Conservation (phyloP, 1,284 basidiomycete genomes). For the Moesziomyces sp. region DNA sequence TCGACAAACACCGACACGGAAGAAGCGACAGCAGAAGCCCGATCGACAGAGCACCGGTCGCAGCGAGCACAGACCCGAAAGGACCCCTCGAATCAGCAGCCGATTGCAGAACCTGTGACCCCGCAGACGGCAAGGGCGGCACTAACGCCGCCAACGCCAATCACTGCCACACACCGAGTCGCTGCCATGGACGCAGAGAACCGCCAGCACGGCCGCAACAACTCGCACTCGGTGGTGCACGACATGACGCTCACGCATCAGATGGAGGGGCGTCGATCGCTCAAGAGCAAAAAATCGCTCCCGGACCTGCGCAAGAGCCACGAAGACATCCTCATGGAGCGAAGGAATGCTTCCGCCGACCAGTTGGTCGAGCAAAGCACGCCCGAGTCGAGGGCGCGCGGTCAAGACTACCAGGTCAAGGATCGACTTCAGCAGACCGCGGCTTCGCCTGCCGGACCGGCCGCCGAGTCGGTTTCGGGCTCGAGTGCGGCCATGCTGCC, state of each 20-base stretch:
- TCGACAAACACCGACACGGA: background rate
- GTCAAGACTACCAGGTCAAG: background rate
- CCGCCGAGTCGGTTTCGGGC: background rate
- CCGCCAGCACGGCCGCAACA: constrained; percentile 47
- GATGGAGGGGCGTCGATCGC: constrained; percentile 24
- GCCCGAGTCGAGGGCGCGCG: background rate
- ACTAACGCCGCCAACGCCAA: background rate
- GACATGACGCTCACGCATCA: constrained; percentile 34
- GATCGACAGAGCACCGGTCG: background rate
- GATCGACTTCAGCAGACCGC: background rate
- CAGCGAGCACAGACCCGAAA: background rate
- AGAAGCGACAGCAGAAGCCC: background rate
- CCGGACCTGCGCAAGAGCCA: constrained; percentile 80
- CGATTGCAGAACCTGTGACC: too few relatives aligned
- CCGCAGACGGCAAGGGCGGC: background rate
- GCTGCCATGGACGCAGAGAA: constrained; percentile 8
- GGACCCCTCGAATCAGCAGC: too few relatives aligned
- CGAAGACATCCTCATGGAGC: constrained; percentile 65
- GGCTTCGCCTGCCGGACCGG: background rate
- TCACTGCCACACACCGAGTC: background rate
- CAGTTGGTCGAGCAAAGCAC: background rate
- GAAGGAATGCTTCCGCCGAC: constrained; percentile 21
- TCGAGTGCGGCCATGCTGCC: background rate
- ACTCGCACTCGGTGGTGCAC: constrained; percentile 52
- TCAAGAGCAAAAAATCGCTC: constrained; percentile 75